Conservation (phyloP, 192 early-diverging fungal species). For the Fimicolochytrium jonesii region DNA sequence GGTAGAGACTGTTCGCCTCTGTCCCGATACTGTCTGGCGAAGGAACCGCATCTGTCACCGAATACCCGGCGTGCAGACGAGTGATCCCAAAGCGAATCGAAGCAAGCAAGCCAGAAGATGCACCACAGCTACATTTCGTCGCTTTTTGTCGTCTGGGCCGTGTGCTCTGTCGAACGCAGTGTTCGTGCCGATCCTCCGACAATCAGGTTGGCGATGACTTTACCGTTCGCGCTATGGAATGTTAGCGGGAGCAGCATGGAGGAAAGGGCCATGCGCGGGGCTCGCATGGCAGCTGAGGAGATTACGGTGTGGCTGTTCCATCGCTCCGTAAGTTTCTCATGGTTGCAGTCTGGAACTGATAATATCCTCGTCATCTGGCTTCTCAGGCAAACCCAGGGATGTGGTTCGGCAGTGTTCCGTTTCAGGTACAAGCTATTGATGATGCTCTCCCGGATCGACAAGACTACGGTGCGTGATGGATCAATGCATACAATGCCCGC, state of each 20-base stretch:
- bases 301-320: neutral
- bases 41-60: no score
- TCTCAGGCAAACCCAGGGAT: neutral
- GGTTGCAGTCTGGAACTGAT: neutral
- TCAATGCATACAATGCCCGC: neutral
- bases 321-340: neutral
- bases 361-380: neutral
- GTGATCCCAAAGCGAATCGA: no score
- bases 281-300: conserved; percentile 3
- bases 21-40: no score
- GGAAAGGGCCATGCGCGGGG: neutral
- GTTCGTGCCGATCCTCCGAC: no score
- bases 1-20: no score
- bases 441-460: neutral
- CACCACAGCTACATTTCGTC: no score
- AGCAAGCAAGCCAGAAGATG: no score
- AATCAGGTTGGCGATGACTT: neutral
- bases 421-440: neutral
- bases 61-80: no score
- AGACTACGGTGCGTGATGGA: neutral
- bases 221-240: neutral
- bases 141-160: no score
- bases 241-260: neutral
- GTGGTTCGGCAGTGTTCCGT: neutral
- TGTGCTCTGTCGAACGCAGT: no score